phyloP scores from a whole-genome alignment of 164 flowering plant genomes.

The Macadamia integrifolia region DNA sequence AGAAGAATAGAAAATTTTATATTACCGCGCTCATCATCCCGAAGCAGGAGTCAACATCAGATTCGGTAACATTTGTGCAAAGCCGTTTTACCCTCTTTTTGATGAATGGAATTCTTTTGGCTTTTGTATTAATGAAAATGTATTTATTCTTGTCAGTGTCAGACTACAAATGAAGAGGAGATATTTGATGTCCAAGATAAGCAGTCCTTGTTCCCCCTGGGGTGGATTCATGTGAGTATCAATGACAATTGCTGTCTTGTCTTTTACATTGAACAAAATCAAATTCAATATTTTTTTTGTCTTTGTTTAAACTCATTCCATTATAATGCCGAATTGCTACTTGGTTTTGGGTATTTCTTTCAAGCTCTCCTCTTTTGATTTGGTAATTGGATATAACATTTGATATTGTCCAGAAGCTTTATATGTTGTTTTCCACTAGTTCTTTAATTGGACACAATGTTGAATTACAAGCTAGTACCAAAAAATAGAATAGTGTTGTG shows the following conservation, averaged over 20 bases:
- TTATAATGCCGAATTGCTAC: background rate
- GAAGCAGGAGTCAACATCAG: constrained; percentile 92
- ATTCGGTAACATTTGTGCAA: constrained; percentile 47
- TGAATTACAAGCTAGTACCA: too few relatives aligned
- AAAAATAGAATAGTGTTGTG: too few relatives aligned
- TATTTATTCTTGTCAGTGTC: constrained; percentile 54
- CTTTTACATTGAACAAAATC: background rate
- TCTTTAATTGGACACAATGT: too few relatives aligned
- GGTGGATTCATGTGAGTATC: constrained; percentile 94
- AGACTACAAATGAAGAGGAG: constrained; percentile 93
- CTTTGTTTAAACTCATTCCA: background rate
- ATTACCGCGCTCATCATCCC: constrained; percentile 89
- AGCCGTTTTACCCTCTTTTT: constrained; percentile 4
- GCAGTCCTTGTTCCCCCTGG: constrained; percentile 83
- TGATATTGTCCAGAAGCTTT: too few relatives aligned
- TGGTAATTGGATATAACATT: too few relatives aligned
- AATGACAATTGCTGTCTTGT: background rate
- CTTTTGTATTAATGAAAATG: background rate
- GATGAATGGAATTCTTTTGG: background rate
- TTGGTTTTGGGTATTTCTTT: background rate
- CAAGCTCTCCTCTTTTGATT: too few relatives aligned
- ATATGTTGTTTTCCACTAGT: too few relatives aligned
- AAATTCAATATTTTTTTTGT: background rate
- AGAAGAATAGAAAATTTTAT: constrained; percentile 83
- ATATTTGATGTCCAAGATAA: constrained; percentile 97